Percentiles rank a stretch among this genome's conserved stretches.
phyloP scores from a whole-genome alignment of 1,284 basidiomycete species.

The Pyrrhoderma lamaoense region DNA sequence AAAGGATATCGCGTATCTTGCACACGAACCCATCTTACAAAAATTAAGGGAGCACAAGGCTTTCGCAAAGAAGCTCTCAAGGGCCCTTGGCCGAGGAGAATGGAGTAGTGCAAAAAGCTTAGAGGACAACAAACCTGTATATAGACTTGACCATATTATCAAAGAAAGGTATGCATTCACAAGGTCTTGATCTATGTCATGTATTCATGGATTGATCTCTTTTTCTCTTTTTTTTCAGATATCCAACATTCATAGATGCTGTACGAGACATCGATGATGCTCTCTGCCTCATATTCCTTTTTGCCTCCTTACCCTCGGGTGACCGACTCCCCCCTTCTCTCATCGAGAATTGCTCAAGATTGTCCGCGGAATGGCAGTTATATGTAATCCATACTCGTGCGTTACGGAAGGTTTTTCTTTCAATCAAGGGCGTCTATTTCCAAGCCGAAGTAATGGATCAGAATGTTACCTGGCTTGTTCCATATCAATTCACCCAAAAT shows the following conservation, averaged over 20 bases:
- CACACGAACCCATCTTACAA: slow-evolving; percentile 94
- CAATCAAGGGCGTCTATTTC: slow-evolving; percentile 98
- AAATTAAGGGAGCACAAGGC: slow-evolving; percentile 97
- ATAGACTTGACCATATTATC: slow-evolving; percentile 91
- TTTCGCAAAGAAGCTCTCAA: slow-evolving; percentile 95
- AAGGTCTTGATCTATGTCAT: no score
- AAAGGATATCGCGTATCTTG: slow-evolving; percentile 96
- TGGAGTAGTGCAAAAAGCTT: slow-evolving; percentile 94
- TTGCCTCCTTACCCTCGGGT: slow-evolving; percentile 82
- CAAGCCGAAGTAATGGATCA: slow-evolving; percentile 95
- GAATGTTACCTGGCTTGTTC: slow-evolving; percentile 93
- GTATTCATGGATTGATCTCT: slow-evolving; percentile 1
- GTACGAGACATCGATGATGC: slow-evolving; percentile 97
- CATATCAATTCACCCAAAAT: slow-evolving; percentile 96
- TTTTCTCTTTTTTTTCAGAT: slow-evolving; percentile 42
- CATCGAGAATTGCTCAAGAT: slow-evolving; percentile 84
- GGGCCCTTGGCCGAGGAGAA: slow-evolving; percentile 89
- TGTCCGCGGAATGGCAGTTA: slow-evolving; percentile 91
- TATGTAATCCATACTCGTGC: slow-evolving; percentile 89
- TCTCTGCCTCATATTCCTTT: slow-evolving; percentile 90
- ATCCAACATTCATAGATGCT: slow-evolving; percentile 95
- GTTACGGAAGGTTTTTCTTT: slow-evolving; percentile 89
- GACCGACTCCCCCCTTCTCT: slow-evolving; percentile 77
- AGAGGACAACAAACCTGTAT: slow-evolving; percentile 87
- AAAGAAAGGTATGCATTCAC: slow-evolving; percentile 80